Evolutionary conservation across 192 early-diverging fungal species (phyloP).

Genomic region (Coemansia sp.): DNA sequence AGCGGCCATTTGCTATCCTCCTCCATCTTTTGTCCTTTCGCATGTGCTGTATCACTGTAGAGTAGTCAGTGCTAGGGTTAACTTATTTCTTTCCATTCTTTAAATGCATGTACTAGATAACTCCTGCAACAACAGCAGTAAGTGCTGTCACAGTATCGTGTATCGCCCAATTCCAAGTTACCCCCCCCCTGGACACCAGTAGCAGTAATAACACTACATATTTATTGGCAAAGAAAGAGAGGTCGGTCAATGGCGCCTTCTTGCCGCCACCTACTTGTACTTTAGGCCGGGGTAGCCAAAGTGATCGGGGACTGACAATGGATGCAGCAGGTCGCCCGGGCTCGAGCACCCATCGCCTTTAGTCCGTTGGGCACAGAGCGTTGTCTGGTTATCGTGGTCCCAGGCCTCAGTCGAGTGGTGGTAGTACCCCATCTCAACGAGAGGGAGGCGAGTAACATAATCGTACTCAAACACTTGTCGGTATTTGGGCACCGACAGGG

Average conservation of each 20-base stretch:
- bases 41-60: no score
- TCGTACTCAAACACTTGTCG: slow-evolving; percentile 40
- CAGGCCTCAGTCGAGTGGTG: slow-evolving; percentile 36
- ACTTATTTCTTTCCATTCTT: slow-evolving; percentile 2
- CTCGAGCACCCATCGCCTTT: slow-evolving; percentile 11
- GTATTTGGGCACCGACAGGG: slow-evolving; percentile 13
- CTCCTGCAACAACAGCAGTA: no score
- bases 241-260: no score
- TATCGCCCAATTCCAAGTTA: no score
- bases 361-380: slow-evolving; percentile 10
- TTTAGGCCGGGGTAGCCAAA: slow-evolving; percentile 25
- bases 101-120: neutral
- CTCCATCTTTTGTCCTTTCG: no score
- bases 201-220: no score
- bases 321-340: slow-evolving; percentile 1
- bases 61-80: no score
- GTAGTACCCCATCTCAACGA: slow-evolving; percentile 14
- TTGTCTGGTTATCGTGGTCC: slow-evolving; percentile 26
- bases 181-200: no score
- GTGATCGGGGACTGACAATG: slow-evolving; percentile 15
- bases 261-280: no score
- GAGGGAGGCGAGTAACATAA: slow-evolving; percentile 25
- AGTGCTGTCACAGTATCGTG: no score
- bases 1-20: neutral
- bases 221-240: no score